These are phyloP conservation scores for Anthracocystis setariae DNA, from an alignment of 1,284 basidiomycete genomes.

Conservation along the genomic window DNA sequence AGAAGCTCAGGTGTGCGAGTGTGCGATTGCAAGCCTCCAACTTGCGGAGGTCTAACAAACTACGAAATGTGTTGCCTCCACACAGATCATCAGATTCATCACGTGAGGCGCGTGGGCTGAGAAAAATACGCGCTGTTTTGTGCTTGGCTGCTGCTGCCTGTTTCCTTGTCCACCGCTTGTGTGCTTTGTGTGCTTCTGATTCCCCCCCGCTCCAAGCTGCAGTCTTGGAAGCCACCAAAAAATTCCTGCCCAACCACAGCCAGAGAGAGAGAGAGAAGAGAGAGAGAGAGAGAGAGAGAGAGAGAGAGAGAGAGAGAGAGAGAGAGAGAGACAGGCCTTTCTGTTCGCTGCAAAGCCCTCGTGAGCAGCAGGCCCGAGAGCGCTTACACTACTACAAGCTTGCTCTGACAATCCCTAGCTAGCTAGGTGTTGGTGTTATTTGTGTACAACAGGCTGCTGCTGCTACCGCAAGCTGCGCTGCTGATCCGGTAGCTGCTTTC, in stretches of 20 bases:
- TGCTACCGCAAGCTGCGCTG: slow-evolving; percentile 27
- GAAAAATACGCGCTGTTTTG: slow-evolving; percentile 35
- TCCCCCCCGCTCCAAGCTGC: slow-evolving; percentile 7
- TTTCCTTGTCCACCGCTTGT: slow-evolving; percentile 14
- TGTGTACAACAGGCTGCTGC: slow-evolving; percentile 8
- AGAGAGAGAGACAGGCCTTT: too few species aligned
- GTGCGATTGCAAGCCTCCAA: background rate
- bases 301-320: too few species aligned
- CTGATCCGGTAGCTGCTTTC: slow-evolving; percentile 23
- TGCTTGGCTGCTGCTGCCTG: slow-evolving; percentile 5
- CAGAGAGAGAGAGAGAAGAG: too few species aligned
- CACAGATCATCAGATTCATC: slow-evolving; percentile 18
- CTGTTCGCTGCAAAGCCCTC: too few species aligned
- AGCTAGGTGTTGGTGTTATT: slow-evolving; percentile 7
- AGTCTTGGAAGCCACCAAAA: slow-evolving; percentile 6
- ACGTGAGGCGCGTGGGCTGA: slow-evolving; percentile 39
- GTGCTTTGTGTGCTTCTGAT: too few species aligned
- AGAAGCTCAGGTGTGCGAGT: slow-evolving; percentile 1
- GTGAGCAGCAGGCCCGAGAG: background rate
- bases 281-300: too few species aligned
- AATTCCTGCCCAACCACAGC: slow-evolving; percentile 6
- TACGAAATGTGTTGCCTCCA: slow-evolving; percentile 13
- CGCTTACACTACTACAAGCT: background rate
- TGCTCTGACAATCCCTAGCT: background rate
- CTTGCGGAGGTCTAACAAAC: slow-evolving; percentile 16